Evolutionary conservation across 306 rosid species (phyloP).

Genomic region (Argentina anserina): DNA sequence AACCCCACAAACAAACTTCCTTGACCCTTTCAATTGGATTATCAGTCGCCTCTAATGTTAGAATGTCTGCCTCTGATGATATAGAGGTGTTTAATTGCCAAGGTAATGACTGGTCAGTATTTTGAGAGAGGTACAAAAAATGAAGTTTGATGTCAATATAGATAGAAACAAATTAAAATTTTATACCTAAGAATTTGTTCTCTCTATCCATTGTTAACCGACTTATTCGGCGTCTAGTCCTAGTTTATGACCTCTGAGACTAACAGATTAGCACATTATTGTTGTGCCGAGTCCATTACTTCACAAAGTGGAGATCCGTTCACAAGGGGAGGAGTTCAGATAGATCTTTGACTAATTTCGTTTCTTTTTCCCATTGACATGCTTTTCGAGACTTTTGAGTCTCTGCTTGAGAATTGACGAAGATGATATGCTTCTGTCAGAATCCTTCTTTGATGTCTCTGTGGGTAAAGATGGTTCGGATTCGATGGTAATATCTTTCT

Average conservation of each 20-base stretch:
- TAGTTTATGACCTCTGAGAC: not conserved
- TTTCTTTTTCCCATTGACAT: slow-evolving; percentile 66
- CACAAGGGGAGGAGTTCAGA: not conserved
- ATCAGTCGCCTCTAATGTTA: too few relatives aligned
- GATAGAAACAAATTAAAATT: not conserved
- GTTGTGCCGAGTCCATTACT: not conserved
- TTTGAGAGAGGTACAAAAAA: not conserved
- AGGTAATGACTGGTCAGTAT: too few relatives aligned
- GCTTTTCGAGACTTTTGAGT: slow-evolving; percentile 72
- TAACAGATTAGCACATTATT: not conserved
- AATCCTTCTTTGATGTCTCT: slow-evolving; percentile 33
- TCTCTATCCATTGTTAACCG: not conserved
- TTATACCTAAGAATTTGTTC: not conserved
- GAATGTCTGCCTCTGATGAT: too few relatives aligned
- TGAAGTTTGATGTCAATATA: not conserved
- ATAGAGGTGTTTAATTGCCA: too few relatives aligned
- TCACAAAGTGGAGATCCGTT: not conserved
- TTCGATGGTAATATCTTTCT: slow-evolving; percentile 28
- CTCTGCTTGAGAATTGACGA: slow-evolving; percentile 68
- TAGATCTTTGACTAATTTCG: slow-evolving; percentile 41
- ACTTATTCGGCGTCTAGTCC: not conserved
- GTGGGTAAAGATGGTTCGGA: slow-evolving; percentile 28
- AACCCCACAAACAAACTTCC: too few relatives aligned
- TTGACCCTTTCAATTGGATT: too few relatives aligned
- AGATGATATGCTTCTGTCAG: slow-evolving; percentile 47